A percentile compares a stretch with the other conserved stretches of the same genome.
Conservation (phyloP, 2,329 filamentous ascomycete genomes). For the Trichophyton benhamiae region DNA sequence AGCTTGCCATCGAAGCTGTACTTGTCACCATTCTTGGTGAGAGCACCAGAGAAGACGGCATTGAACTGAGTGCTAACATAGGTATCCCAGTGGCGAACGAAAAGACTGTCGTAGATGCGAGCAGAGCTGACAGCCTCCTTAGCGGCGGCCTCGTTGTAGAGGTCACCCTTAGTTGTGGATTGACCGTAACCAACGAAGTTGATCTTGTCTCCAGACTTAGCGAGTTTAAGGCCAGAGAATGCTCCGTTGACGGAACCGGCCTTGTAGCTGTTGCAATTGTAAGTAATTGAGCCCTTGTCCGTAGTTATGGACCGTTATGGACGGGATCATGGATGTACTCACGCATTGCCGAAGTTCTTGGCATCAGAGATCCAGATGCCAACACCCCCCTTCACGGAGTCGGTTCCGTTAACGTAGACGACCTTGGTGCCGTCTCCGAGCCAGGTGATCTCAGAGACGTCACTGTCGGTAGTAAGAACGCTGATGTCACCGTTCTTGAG, state of each 20-base stretch:
- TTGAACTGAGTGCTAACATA: slow-evolving; percentile 58
- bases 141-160: slow-evolving; percentile 54
- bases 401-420: slow-evolving; percentile 43
- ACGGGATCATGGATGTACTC: slow-evolving; percentile 9
- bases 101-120: slow-evolving; percentile 61
- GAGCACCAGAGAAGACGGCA: slow-evolving; percentile 58
- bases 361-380: slow-evolving; percentile 30
- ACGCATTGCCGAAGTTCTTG: slow-evolving; percentile 24
- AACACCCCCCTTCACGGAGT: slow-evolving; percentile 28
- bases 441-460: slow-evolving; percentile 64
- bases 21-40: slow-evolving; percentile 35
- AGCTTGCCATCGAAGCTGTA: slow-evolving; percentile 45
- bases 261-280: slow-evolving; percentile 23
- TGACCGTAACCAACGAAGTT: slow-evolving; percentile 46
- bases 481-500: slow-evolving; percentile 53
- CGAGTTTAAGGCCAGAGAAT: slow-evolving; percentile 29
- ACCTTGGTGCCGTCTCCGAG: slow-evolving; percentile 51
- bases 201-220: slow-evolving; percentile 31
- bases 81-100: slow-evolving; percentile 73
- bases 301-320: neutral
- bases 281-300: neutral
- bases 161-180: slow-evolving; percentile 54
- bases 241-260: slow-evolving; percentile 27
- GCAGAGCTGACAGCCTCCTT: slow-evolving; percentile 51
- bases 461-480: slow-evolving; percentile 51